A percentile compares a stretch with the other conserved stretches of the same genome.
Evolutionary conservation across 768 basidiomycete genomes (phyloP).

Genomic region (Galerina sulciceps): DNA sequence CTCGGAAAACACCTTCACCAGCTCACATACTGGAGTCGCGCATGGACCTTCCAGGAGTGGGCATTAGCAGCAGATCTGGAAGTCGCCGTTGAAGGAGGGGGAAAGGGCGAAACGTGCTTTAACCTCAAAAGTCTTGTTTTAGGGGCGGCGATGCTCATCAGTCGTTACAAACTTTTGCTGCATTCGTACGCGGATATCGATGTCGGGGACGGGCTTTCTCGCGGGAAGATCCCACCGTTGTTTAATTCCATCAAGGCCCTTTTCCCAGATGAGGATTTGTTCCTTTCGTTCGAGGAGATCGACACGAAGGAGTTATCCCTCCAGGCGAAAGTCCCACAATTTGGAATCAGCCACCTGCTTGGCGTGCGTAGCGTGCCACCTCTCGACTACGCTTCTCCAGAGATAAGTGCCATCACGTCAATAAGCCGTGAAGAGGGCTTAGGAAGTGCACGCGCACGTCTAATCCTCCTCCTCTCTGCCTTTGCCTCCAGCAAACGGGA

Average conservation of each 20-base stretch:
- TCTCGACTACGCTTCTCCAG: neutral
- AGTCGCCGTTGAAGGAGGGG: constrained; percentile 3
- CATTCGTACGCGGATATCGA: constrained; percentile 9
- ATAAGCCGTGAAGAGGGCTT: neutral
- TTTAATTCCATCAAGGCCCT: constrained; percentile 6
- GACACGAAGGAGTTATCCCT: constrained; percentile 4
- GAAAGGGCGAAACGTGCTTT: neutral
- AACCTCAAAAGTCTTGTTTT: constrained; percentile 11
- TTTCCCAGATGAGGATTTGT: constrained; percentile 10
- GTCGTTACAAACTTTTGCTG: constrained; percentile 6
- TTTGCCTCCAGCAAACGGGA: constrained; percentile 2
- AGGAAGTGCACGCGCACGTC: neutral
- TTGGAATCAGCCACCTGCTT: neutral
- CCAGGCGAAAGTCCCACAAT: constrained; percentile 10
- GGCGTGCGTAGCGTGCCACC: constrained; percentile 4
- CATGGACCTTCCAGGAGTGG: constrained; percentile 15
- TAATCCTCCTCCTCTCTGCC: constrained; percentile 8
- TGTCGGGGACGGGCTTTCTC: neutral
- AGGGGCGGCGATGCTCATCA: constrained; percentile 10
- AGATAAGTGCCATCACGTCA: neutral
- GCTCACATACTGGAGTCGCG: constrained; percentile 5
- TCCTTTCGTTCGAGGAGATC: constrained; percentile 7
- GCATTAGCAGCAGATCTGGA: constrained; percentile 5
- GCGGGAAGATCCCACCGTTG: neutral
- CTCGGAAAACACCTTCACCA: neutral